These are phyloP conservation scores for Solanum hybrid DNA, from an alignment of 305 asterid genomes.

Conservation along the genomic window DNA sequence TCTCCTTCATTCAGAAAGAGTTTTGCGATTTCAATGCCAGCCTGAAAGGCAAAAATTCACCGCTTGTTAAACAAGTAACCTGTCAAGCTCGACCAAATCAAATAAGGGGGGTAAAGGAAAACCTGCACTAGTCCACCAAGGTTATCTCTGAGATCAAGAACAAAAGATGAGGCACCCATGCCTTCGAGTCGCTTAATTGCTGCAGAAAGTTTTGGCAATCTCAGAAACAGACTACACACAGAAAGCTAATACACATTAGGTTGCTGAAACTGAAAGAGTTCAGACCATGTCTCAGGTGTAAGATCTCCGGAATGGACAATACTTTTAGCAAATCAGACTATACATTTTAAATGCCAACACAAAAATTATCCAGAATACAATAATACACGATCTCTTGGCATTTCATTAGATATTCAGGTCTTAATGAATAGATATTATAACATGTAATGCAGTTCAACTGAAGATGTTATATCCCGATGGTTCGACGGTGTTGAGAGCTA, in stretches of 20 bases:
- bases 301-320: neutral
- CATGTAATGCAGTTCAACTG: neutral
- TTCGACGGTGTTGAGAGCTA: neutral
- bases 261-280: neutral
- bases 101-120: conserved; percentile 9
- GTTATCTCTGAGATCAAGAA: conserved; percentile 98
- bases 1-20: conserved; percentile 84
- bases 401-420: neutral
- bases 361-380: neutral
- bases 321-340: neutral
- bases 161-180: conserved; percentile 80
- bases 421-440: neutral
- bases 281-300: neutral
- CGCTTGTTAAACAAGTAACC: neutral
- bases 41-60: conserved; percentile 43
- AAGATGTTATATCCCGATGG: neutral
- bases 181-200: conserved; percentile 83
- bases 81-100: conserved; percentile 12
- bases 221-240: neutral
- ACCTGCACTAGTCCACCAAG: conserved; percentile 99
- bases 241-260: neutral
- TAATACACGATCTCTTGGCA: neutral
- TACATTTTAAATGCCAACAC: neutral
- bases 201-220: conserved; percentile 11
- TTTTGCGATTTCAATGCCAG: conserved; percentile 93